Evolutionary conservation across 139 green algal species (phyloP).

Genomic region (Auxenochlorella protothecoides): DNA sequence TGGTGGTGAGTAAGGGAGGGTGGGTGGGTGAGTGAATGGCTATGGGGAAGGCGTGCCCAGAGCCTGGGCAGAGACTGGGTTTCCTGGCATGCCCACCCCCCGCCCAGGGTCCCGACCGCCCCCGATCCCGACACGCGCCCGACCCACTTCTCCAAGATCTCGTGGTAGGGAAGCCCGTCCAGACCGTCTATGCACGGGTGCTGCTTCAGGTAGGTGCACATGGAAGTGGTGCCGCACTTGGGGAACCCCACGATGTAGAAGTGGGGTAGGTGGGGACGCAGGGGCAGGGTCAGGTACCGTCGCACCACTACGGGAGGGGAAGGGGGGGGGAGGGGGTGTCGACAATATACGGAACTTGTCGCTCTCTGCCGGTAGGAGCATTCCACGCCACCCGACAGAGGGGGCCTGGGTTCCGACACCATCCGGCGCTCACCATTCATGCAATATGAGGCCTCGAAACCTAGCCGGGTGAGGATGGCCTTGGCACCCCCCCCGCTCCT

Average conservation of each 20-base stretch:
- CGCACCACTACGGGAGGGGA: slow-evolving; percentile 10
- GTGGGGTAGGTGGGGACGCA: slow-evolving; percentile 48
- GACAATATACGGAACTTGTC: too few relatives aligned
- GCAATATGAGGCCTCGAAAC: slow-evolving; percentile 54
- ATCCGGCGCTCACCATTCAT: slow-evolving; percentile 25
- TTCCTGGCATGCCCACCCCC: too few relatives aligned
- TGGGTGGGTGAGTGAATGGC: too few relatives aligned
- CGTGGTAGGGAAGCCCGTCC: slow-evolving; percentile 53
- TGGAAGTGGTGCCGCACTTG: slow-evolving; percentile 59
- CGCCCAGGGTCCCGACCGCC: too few relatives aligned
- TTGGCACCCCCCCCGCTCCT: slow-evolving; percentile 16
- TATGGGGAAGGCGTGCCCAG: too few relatives aligned
- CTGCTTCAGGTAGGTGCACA: slow-evolving; percentile 50
- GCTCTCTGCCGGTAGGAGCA: too few relatives aligned
- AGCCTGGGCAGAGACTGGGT: too few relatives aligned
- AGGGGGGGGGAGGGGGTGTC: too few relatives aligned
- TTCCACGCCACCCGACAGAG: too few relatives aligned
- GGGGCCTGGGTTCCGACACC: too few relatives aligned
- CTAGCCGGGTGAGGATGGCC: slow-evolving; percentile 23
- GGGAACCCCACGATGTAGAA: slow-evolving; percentile 78
- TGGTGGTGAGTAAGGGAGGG: too few relatives aligned
- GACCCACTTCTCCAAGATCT: slow-evolving; percentile 10
- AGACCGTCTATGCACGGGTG: slow-evolving; percentile 58
- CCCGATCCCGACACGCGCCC: too few relatives aligned
- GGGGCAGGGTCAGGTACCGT: slow-evolving; percentile 57